Base-by-base conservation (phyloP, 2,329 filamentous ascomycete genomes). In the Conoideocrella luteorostrata region DNA sequence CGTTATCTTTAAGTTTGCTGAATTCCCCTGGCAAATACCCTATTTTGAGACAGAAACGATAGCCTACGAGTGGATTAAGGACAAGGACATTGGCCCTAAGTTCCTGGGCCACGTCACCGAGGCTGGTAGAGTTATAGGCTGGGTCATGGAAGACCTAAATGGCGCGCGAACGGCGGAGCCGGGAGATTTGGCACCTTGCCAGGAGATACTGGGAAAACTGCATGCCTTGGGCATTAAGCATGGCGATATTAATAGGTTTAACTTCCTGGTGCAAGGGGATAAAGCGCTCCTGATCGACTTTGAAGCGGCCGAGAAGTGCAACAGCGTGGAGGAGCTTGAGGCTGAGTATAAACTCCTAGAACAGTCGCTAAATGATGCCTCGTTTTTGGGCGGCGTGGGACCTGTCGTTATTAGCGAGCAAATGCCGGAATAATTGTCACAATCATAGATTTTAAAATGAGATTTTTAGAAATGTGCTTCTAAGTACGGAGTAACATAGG, bases 41-140 rank as follows among this genome's bases (percentile, higher is more conserved):
- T 50, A 5, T 7, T 18, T 54, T 2, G 55, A 60, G 39, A 30
- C 30, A 9, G 57, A 61, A 44, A 61, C 55, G 15, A 24, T 51
- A 11, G 51, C 52, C 13, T 61, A 61, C 35, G 41, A 56, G 44
- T 55, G 52, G 54, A 52, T 62, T 13, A 43, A 44, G 15, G 52
- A 44, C 34, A 49, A 34, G 21, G 46, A 49, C 5, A 17, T 61
- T 21, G 53, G 56, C 3, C 57, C 59, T 13, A 47, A 45, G 24
- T 60, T 60, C 39, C 48, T 62, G 1, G 56, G 58, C 45, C 57
- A 62, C 48, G 37, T 60, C 17, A 54, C 50, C 4, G 57, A 62
- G 42, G 55, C 52, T 10, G 54, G 55, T 7, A 50, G 57, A 2
- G 51, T 59, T 18, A 39, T 60, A 29, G 57, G 57, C 28, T 61